Conservation (phyloP, 257 asterid genomes). For the Buddleja alternifolia region DNA sequence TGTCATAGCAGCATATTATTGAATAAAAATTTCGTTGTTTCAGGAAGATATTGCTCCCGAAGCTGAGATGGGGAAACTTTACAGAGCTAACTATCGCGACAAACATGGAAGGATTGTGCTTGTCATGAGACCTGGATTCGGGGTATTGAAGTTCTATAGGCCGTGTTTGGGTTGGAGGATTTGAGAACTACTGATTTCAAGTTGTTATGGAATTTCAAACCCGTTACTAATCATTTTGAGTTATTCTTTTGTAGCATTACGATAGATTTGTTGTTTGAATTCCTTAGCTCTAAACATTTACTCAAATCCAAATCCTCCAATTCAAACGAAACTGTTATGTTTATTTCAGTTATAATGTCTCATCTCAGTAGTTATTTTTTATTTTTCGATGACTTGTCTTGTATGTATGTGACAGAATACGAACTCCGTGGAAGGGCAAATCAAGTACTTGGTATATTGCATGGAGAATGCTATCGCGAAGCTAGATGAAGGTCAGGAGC, state of each 20-base stretch:
- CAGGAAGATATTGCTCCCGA: conserved; percentile 64
- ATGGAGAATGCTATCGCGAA: conserved; percentile 63
- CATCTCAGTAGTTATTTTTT: not conserved
- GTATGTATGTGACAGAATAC: conserved; percentile 43
- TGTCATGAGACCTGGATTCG: conserved; percentile 61
- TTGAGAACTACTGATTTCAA: too few species aligned
- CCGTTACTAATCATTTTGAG: too few species aligned
- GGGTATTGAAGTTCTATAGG: conserved; percentile 36
- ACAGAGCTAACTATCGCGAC: conserved; percentile 58
- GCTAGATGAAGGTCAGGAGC: conserved; percentile 52
- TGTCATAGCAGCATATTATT: not conserved
- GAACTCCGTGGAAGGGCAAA: conserved; percentile 51
- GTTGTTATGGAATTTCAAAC: too few species aligned
- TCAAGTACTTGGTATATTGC: conserved; percentile 61
- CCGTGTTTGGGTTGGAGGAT: too few species aligned
- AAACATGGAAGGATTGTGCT: conserved; percentile 63
- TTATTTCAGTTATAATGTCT: not conserved
- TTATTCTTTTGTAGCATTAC: too few species aligned
- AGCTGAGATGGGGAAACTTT: conserved; percentile 59
- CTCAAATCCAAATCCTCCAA: too few species aligned
- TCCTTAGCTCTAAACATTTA: too few species aligned
- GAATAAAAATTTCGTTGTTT: not conserved
- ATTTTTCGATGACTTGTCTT: not conserved
- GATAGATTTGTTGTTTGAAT: too few species aligned
- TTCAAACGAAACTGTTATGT: too few species aligned